Evolutionary conservation across 768 basidiomycete genomes (phyloP).

Genomic region (Panus rudis): DNA sequence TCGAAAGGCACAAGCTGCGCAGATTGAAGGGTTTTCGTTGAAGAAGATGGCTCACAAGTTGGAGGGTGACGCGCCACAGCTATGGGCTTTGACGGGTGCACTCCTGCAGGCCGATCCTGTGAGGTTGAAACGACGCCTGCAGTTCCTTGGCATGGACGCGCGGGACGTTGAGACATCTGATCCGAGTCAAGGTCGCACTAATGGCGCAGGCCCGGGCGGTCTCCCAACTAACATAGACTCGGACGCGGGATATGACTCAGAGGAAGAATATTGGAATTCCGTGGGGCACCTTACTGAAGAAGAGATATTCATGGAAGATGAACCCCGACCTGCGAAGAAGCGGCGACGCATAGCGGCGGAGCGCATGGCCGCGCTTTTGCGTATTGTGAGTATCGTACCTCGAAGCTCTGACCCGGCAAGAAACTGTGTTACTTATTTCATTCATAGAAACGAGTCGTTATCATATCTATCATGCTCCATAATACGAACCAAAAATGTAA

Average conservation of each 20-base stretch:
- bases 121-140: background rate
- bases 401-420: no score
- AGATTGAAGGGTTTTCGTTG: slow-evolving; percentile 6
- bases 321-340: background rate
- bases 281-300: no score
- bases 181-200: no score
- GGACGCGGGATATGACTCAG: no score
- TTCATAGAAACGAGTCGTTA: slow-evolving; percentile 2
- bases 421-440: no score
- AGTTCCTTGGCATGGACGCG: background rate
- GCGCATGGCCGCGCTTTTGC: background rate
- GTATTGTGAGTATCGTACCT: background rate
- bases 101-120: background rate
- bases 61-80: background rate
- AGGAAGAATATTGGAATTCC: no score
- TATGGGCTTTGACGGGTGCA: background rate
- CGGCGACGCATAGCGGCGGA: background rate
- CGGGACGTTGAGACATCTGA: no score
- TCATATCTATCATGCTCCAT: slow-evolving; percentile 10
- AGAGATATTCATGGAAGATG: no score
- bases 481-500: slow-evolving; percentile 16
- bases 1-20: background rate
- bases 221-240: no score
- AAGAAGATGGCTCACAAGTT: slow-evolving; percentile 2
- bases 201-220: no score